phyloP scores from a whole-genome alignment of 768 basidiomycete species.

The Mycena crocata region DNA sequence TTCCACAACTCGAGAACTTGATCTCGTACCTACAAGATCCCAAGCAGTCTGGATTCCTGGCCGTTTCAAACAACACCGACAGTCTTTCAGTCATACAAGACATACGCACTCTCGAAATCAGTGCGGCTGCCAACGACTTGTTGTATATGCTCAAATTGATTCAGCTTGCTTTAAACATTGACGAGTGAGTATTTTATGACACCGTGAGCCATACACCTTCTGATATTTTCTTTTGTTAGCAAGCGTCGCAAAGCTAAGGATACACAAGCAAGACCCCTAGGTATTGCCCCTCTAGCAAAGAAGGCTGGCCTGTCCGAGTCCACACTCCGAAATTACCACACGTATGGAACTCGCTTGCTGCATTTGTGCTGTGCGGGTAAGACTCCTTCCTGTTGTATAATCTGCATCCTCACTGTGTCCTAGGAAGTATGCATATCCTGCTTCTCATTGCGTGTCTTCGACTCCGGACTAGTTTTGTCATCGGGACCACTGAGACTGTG shows the following conservation, averaged over 20 bases:
- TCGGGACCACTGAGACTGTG: neutral
- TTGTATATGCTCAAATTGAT: conserved; percentile 10
- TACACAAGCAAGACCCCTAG: neutral
- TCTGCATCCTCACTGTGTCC: neutral
- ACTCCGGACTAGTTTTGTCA: neutral
- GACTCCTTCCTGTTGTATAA: neutral
- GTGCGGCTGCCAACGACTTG: neutral
- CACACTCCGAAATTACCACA: neutral
- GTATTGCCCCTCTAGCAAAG: neutral
- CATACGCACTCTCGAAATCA: neutral
- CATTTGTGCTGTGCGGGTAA: neutral
- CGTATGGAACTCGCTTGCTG: neutral
- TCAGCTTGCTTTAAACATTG: neutral
- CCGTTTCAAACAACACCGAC: neutral
- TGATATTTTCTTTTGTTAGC: neutral
- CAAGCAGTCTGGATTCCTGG: too few species aligned
- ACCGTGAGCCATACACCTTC: too few species aligned
- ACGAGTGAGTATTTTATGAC: neutral
- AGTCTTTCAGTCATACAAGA: neutral
- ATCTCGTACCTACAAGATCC: neutral
- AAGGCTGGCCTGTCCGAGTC: neutral
- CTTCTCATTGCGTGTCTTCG: neutral
- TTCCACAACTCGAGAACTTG: neutral
- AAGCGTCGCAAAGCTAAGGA: neutral
- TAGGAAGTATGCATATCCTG: neutral